Evolutionary conservation across 495 filamentous ascomycete genomes (phyloP), one percentile per base, ranked within the genome.

Genomic region (Tuber umbilicatum): DNA sequence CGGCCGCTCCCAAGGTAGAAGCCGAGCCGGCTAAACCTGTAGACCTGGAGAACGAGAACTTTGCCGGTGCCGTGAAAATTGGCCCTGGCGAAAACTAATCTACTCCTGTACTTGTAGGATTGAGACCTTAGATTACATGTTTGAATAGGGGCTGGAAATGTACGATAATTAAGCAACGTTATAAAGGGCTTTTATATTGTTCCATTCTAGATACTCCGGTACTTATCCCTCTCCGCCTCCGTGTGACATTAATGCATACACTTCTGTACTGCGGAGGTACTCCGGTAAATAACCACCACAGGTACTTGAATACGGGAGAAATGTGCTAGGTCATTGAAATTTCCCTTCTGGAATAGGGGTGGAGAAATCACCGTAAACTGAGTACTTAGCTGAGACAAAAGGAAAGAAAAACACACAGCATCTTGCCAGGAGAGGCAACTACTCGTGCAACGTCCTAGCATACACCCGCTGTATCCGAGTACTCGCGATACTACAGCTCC

Each of bases 31-130:
- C 41, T 31, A 45, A 70, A 38, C n/a, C 35, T 31, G 70, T 73
- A 37, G 43, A 69, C 31, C 38, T 69, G 31, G 77, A 74, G 73
- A 70, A 70, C 12, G 72, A 70, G 60, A 76, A 38, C 16, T 71
- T 76, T 73, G 77, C 55, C 19, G 78, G 73, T 41, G 70, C 73
- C 19, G 73, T 73, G 38, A 75, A 70, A 72, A 40, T 41, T 31
- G 41, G 55, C 17, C 55, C 55, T 64, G 1, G 14, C 27, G 55
- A 64, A 35, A 35, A 17, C 2, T 31, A 64, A 35, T 64, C 27
- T 64, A 64, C 55, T 64, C 27, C 27, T 64, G 27, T 31, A 35
- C 55, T 64, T 35, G 27, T 35, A 64, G 27, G 31, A 64, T 64
- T 64, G 27, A 31, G 55, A 19, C 27, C 19, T 64, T 64, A 35